Conservation (phyloP, 148 eudicot genomes). For the Rhododendron mucronatum region DNA sequence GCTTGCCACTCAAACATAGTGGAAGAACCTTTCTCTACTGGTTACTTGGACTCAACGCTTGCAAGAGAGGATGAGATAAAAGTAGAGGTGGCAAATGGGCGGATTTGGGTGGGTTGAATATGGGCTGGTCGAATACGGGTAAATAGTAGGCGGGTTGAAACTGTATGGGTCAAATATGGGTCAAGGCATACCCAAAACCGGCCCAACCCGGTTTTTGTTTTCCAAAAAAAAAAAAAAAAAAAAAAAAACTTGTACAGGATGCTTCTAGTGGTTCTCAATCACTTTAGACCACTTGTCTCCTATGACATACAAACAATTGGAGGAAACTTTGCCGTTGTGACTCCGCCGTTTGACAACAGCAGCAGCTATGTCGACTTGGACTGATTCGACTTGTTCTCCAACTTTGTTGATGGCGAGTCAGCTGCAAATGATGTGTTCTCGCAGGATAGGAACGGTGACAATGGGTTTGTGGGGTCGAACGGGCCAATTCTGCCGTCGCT, state of each 20-base stretch:
- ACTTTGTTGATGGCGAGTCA: conserved; percentile 24
- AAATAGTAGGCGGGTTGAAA: no score
- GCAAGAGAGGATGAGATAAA: background rate
- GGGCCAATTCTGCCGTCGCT: conserved; percentile 64
- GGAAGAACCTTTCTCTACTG: background rate
- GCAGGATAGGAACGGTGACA: conserved; percentile 21
- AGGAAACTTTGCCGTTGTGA: background rate
- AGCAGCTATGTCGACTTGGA: background rate
- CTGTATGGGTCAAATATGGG: no score
- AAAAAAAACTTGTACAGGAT: no score
- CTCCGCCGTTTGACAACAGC: background rate
- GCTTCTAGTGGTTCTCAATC: no score
- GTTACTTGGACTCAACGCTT: background rate
- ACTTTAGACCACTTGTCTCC: no score
- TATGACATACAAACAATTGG: no score
- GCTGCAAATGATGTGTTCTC: conserved; percentile 8
- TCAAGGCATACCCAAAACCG: no score
- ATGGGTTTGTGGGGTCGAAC: conserved; percentile 25
- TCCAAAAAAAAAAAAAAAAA: no score
- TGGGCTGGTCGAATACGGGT: no score
- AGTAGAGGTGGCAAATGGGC: no score
- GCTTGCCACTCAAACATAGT: background rate
- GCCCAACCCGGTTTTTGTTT: no score
- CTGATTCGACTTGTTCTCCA: conserved; percentile 24
- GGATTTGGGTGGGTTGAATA: no score